Percentiles rank a stretch among this genome's conserved stretches.
Evolutionary conservation across 352 stramenopile species (phyloP).

Genomic region (Phytophthora cryptogea): DNA sequence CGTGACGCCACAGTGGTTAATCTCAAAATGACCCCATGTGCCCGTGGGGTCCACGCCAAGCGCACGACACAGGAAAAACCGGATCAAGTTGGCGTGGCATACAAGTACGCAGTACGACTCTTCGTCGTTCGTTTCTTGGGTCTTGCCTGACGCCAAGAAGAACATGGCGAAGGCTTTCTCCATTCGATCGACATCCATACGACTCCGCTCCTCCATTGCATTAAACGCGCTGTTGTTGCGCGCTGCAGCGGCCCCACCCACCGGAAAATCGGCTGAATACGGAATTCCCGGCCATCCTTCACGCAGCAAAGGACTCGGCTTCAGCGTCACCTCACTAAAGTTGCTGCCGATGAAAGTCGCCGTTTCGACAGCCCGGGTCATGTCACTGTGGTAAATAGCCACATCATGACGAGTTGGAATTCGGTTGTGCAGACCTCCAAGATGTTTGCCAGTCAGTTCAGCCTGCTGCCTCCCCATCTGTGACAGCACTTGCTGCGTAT

Average conservation of each 20-base stretch:
- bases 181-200: constrained; percentile 62
- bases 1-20: constrained; percentile 85
- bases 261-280: constrained; percentile 45
- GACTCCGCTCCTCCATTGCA: constrained; percentile 38
- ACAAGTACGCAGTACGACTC: constrained; percentile 76
- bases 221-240: constrained; percentile 26
- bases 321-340: constrained; percentile 46
- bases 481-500: constrained; percentile 77
- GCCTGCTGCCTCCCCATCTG: constrained; percentile 80
- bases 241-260: constrained; percentile 18
- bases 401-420: constrained; percentile 62
- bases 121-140: constrained; percentile 47
- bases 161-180: constrained; percentile 62
- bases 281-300: constrained; percentile 80
- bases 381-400: constrained; percentile 73
- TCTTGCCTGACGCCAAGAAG: constrained; percentile 27
- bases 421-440: constrained; percentile 60
- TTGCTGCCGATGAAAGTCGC: constrained; percentile 61
- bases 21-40: constrained; percentile 83
- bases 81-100: constrained; percentile 85
- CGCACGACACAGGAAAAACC: constrained; percentile 80
- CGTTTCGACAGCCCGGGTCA: constrained; percentile 77
- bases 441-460: constrained; percentile 67
- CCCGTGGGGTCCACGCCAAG: constrained; percentile 59
- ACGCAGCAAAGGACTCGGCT: constrained; percentile 56